phyloP scores from a whole-genome alignment of 306 rosid species.

The Gynostemma pentaphyllum region DNA sequence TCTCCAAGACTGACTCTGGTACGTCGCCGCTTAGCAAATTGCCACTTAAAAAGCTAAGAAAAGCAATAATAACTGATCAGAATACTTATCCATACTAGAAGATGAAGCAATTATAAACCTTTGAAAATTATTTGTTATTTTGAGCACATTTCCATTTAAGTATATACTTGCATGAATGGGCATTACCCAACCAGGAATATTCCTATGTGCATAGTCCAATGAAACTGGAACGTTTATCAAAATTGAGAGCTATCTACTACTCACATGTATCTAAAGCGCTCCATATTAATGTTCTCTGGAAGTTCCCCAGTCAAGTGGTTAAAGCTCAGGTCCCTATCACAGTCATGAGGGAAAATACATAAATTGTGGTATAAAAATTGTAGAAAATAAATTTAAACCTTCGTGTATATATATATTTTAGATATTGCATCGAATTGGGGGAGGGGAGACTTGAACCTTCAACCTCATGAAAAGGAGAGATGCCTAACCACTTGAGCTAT shows the following conservation, averaged over 20 bases:
- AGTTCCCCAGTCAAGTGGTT: slow-evolving; percentile 68
- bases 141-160: no score
- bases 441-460: no score
- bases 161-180: background rate
- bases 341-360: background rate
- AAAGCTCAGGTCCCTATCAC: slow-evolving; percentile 73
- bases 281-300: slow-evolving; percentile 26
- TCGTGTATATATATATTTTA: no score
- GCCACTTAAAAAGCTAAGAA: slow-evolving; percentile 57
- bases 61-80: slow-evolving; percentile 15
- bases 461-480: no score
- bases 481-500: no score
- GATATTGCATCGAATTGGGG: no score
- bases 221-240: slow-evolving; percentile 1
- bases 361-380: no score
- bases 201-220: background rate
- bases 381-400: no score
- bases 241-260: slow-evolving; percentile 20
- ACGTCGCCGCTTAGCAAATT: slow-evolving; percentile 60
- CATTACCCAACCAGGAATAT: no score
- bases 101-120: background rate
- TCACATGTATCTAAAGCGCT: slow-evolving; percentile 51
- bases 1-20: slow-evolving; percentile 49
- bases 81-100: background rate
- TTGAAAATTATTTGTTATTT: background rate